Evolutionary conservation across 768 basidiomycete species (phyloP), one percentile per base, ranked within the genome.

Genomic region (Dentipellis sp.): DNA sequence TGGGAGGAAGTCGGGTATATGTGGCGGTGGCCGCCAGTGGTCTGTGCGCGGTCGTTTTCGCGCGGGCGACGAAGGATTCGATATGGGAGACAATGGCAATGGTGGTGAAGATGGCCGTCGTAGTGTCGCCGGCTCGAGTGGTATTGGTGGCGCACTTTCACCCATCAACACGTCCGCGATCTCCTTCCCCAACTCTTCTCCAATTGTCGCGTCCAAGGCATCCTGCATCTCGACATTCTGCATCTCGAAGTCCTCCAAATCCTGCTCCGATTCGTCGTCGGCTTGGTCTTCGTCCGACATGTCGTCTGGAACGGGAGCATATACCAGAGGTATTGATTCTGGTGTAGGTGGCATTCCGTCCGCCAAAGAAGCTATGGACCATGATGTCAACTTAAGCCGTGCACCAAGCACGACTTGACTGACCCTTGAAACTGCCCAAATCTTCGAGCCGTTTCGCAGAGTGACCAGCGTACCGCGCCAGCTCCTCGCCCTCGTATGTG

Each of bases 381-480:
- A 56, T 65, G 56, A 69, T 60, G 61, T 69, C 54, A 66, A 66
- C 62, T 59, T 39, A 57, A 52, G 51, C 51, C 50, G 38, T 52
- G 58, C 60, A 59, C 58, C 56, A 50, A 54, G 52, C 55, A 66
- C 64, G 60, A 62, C 58, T 56, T 42, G 63, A 76, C 78, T 70
- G 72, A 84, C 86, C 80, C 75, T 77, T 82, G 67, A 88, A 78
- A 66, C 89, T 89, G 53, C 76, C 72, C 65, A 91, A 69, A 65
- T 90, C 88, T 66, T 90, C 88, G 10, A 82, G 74, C 62, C 88
- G 74, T 62, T 84, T 75, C 42, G 74, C 73, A 4, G 82, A 82
- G 65, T 82, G 81, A 4, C 79, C 68, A 6, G 82, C 81, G 67
- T 89, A 89, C 37, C 84, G 78, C 22, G 78, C 75, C 56, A 91